These are phyloP conservation scores for Lunasporangiospora selenospora DNA, from an alignment of 192 early-diverging fungal genomes.

Conservation along the genomic window DNA sequence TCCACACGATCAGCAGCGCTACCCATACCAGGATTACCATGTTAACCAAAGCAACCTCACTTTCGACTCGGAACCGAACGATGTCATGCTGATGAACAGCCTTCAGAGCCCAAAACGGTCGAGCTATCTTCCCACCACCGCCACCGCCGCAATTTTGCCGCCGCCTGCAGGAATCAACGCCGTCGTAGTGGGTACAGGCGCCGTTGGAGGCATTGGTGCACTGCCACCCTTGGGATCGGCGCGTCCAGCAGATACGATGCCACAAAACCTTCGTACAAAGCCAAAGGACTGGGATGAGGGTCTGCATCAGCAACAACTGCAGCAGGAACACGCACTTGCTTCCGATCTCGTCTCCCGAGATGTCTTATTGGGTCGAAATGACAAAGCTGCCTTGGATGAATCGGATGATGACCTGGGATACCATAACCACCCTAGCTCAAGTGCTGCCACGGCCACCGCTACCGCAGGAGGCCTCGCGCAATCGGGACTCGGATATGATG, in stretches of 20 bases:
- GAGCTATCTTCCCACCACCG: no score
- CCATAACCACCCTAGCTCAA: no score
- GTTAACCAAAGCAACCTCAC: conserved; percentile 3
- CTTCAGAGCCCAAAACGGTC: no score
- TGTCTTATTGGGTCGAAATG: conserved; percentile 33
- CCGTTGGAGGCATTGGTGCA: no score
- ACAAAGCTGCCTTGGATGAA: conserved; percentile 36
- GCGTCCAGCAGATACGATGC: conserved; percentile 24
- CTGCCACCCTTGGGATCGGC: conserved; percentile 10
- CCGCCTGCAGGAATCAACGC: no score
- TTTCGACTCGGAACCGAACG: conserved; percentile 38
- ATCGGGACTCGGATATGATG: no score
- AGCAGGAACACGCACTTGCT: conserved; percentile 10
- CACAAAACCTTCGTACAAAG: conserved; percentile 19
- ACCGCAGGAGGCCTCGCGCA: no score
- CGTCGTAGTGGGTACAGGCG: no score
- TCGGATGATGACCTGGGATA: conserved; percentile 21
- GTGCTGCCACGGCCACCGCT: no score
- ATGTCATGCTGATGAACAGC: conserved; percentile 27
- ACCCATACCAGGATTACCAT: conserved; percentile 8
- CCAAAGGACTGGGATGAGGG: conserved; percentile 18
- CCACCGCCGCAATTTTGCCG: no score
- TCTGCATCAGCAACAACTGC: no score
- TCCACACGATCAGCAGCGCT: no score
- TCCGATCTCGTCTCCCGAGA: conserved; percentile 25